Evolutionary conservation across 352 stramenopile species (phyloP), one percentile per base, ranked within the genome.

Genomic region (Achlya hypogyna): DNA sequence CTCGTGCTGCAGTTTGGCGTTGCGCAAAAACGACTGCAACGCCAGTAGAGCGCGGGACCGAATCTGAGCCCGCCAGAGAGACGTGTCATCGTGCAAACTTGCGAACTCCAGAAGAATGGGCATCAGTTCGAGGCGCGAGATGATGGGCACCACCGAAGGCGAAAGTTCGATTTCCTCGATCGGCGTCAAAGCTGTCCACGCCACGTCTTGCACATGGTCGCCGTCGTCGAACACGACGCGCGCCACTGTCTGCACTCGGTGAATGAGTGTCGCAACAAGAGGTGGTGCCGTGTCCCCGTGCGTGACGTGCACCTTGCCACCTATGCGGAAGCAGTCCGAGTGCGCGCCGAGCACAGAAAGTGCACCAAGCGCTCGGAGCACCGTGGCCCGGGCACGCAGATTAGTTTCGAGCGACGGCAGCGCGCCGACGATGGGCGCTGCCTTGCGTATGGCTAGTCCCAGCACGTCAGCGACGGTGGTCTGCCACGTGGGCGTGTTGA

Each of bases 181-280:
- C 0, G 86, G 86, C 1, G 84, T 87, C 4, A 95, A 42, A 10
- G 74, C 79, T 1, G 79, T 75, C 5, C 91, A 53, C 5, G 75
- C 78, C 5, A 95, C 83, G 72, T 91, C 80, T 75, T 95, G 86
- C 10, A 93, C 77, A 52, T 95, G 93, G 62, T 93, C 83, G 18
- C 75, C 81, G 27, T 73, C 72, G 31, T 91, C 81, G 38, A 95
- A 93, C 5, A 91, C 81, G 25, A 95, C 86, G 25, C 84, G 84
- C 51, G 87, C 84, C 1, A 77, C 87, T 3, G 84, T 77, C 71
- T 5, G 81, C 67, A 43, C 86, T 85, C 59, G 91, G 76, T 88
- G 79, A 25, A 93, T 93, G 49, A 95, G 67, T 0, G 86, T 95
- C 25, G 86, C 86, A 2, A 75, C 75, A 9, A 82, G 78, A 16